A percentile compares a stretch with the other conserved stretches of the same genome.
Conservation (phyloP, 1,284 basidiomycete genomes). For the Ganoderma lingzhi region DNA sequence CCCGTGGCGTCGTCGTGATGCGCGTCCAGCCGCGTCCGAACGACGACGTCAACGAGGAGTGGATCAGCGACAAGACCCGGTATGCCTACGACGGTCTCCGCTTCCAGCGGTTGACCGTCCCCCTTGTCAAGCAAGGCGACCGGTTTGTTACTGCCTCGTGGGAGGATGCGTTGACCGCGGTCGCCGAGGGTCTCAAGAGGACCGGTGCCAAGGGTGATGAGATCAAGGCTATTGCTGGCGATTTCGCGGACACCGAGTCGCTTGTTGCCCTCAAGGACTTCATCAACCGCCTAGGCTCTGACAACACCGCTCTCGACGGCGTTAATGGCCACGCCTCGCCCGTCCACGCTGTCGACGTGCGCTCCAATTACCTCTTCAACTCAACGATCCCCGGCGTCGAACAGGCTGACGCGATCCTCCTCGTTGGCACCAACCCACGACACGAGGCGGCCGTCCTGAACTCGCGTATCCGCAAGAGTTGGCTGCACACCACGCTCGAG, state of each 20-base stretch:
- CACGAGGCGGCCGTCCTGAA: slow-evolving; percentile 99
- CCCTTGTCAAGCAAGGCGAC: slow-evolving; percentile 91
- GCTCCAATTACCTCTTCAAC: slow-evolving; percentile 98
- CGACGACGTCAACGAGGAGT: slow-evolving; percentile 99
- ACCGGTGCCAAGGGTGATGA: slow-evolving; percentile 94
- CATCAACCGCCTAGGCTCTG: slow-evolving; percentile 93
- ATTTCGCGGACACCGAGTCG: slow-evolving; percentile 94
- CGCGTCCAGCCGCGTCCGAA: slow-evolving; percentile 96
- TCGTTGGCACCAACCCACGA: slow-evolving; percentile 97
- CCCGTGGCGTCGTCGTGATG: slow-evolving; percentile 96
- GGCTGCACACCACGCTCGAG: slow-evolving; percentile 87
- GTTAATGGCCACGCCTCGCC: slow-evolving; percentile 72
- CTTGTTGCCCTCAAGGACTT: slow-evolving; percentile 96
- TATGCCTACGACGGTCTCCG: slow-evolving; percentile 96
- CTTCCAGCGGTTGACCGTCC: slow-evolving; percentile 95
- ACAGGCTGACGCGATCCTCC: slow-evolving; percentile 91
- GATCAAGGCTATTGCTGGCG: slow-evolving; percentile 95
- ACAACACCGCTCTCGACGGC: slow-evolving; percentile 91
- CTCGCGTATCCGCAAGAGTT: slow-evolving; percentile 95
- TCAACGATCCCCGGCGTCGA: slow-evolving; percentile 93
- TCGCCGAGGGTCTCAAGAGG: slow-evolving; percentile 80
- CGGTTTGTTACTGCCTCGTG: slow-evolving; percentile 93
- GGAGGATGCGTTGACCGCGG: slow-evolving; percentile 89
- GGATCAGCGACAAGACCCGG: slow-evolving; percentile 99
- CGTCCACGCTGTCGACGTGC: slow-evolving; percentile 87